These are phyloP conservation scores for Cystobasidium slooffiae DNA, from an alignment of 1,284 basidiomycete genomes.

Conservation along the genomic window DNA sequence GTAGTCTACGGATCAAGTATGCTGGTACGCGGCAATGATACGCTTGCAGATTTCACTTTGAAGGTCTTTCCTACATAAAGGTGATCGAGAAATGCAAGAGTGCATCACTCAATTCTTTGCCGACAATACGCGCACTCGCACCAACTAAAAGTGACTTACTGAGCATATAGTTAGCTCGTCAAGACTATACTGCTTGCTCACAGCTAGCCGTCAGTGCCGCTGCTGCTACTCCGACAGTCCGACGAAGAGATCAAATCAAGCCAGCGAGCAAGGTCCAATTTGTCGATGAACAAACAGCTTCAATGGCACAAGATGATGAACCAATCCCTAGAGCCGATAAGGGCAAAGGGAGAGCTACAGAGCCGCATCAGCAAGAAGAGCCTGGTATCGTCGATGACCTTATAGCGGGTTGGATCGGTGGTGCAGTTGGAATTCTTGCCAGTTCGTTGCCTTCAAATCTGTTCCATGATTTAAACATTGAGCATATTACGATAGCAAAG, in stretches of 20 bases:
- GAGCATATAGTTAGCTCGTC: background rate
- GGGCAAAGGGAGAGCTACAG: slow-evolving; percentile 24
- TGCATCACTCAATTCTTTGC: background rate
- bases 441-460: slow-evolving; percentile 2
- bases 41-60: background rate
- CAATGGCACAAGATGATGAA: slow-evolving; percentile 37
- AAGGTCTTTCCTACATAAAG: background rate
- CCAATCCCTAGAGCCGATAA: slow-evolving; percentile 3
- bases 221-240: background rate
- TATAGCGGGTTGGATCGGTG: slow-evolving; percentile 44
- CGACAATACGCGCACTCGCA: background rate
- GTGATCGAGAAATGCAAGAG: slow-evolving; percentile 9
- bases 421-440: slow-evolving; percentile 42
- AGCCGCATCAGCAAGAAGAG: slow-evolving; percentile 15
- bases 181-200: background rate
- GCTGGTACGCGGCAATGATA: background rate
- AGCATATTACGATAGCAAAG: background rate
- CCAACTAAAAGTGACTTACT: background rate
- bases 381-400: slow-evolving; percentile 39
- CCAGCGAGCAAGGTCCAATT: background rate
- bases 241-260: background rate
- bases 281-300: slow-evolving; percentile 11
- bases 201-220: background rate
- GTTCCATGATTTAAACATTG: background rate
- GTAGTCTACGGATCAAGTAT: background rate